phyloP scores from a whole-genome alignment of 768 basidiomycete genomes.

The Suillus sp. region DNA sequence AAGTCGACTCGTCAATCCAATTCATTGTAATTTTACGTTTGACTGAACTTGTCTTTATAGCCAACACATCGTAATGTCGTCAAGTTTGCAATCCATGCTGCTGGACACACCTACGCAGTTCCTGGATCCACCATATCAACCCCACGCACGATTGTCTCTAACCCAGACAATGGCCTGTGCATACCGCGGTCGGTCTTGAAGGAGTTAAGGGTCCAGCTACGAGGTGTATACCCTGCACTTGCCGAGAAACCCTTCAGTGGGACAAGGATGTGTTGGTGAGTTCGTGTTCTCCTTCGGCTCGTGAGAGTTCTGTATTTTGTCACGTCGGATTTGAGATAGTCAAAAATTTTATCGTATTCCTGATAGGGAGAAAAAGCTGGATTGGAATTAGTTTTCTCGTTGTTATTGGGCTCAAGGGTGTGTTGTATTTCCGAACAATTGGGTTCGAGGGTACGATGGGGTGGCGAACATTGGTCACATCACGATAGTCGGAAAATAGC shows the following conservation, averaged over 20 bases:
- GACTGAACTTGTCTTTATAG: constrained; percentile 37
- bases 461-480: background rate
- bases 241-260: constrained; percentile 67
- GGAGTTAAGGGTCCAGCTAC: constrained; percentile 53
- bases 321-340: background rate
- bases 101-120: constrained; percentile 62
- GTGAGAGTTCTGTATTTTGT: background rate
- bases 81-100: constrained; percentile 77
- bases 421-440: background rate
- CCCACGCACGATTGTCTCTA: constrained; percentile 71
- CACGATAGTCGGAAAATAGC: background rate
- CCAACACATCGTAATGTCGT: constrained; percentile 69
- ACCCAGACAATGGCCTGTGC: constrained; percentile 57
- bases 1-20: background rate
- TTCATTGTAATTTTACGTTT: no score
- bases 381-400: background rate
- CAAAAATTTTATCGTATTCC: background rate
- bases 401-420: background rate
- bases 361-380: background rate
- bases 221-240: constrained; percentile 73
- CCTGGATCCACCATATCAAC: constrained; percentile 53
- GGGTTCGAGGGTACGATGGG: background rate
- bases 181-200: constrained; percentile 64
- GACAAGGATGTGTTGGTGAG: constrained; percentile 89
- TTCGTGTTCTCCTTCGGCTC: constrained; percentile 1